Conservation (phyloP, 176 grass and related monocot genomes). For the Oryza longistaminata region DNA sequence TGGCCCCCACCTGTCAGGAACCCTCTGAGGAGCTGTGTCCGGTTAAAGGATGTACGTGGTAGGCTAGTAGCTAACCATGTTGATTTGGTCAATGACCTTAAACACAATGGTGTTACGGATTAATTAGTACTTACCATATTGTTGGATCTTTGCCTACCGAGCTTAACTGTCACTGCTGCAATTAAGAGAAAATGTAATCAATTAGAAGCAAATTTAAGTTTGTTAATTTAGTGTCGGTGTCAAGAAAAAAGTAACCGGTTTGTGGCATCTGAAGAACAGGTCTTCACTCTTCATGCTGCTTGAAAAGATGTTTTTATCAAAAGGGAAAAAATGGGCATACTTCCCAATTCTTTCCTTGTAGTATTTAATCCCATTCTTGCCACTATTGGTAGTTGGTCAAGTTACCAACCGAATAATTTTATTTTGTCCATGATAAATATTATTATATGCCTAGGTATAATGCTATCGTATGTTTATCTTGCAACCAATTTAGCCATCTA, state of each 20-base stretch:
- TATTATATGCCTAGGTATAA: conserved; percentile 11
- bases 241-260: neutral
- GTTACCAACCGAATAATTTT: neutral
- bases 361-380: conserved; percentile 5
- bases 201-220: neutral
- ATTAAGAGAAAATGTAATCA: neutral
- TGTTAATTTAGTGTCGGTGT: neutral
- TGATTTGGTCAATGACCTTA: neutral
- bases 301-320: neutral
- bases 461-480: conserved; percentile 25
- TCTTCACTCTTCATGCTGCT: conserved; percentile 11
- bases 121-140: neutral
- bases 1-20: too few relatives aligned
- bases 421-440: neutral
- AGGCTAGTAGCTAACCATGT: neutral
- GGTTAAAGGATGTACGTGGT: neutral
- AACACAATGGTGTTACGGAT: neutral
- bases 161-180: conserved; percentile 23
- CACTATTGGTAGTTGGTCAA: neutral
- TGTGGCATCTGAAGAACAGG: neutral
- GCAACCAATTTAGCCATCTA: conserved; percentile 30
- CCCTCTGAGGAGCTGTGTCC: too few relatives aligned
- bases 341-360: neutral
- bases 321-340: neutral
- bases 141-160: conserved; percentile 7